Evolutionary conservation across 305 asterid genomes (phyloP).

Genomic region (Withania somnifera): DNA sequence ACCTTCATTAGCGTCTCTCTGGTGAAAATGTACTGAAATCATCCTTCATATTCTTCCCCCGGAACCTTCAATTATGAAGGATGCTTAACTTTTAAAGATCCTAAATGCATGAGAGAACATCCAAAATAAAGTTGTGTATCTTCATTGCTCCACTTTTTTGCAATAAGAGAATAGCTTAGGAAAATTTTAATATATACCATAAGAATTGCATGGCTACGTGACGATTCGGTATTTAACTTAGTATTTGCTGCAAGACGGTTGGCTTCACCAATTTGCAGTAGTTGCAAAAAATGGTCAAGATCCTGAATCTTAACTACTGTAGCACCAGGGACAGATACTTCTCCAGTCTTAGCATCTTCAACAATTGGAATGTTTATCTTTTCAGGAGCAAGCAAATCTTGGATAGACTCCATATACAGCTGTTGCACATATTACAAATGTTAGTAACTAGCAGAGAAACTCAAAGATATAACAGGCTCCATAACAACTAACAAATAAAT

Average conservation of each 20-base stretch:
- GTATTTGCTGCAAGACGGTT: slow-evolving; percentile 98
- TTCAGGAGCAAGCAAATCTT: slow-evolving; percentile 94
- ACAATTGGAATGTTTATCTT: slow-evolving; percentile 66
- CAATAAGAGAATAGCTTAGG: not conserved
- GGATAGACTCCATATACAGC: slow-evolving; percentile 88
- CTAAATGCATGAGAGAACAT: not conserved
- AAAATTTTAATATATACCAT: slow-evolving; percentile 36
- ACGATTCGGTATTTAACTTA: slow-evolving; percentile 81
- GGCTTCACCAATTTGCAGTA: slow-evolving; percentile 71
- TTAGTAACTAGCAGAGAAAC: slow-evolving; percentile 2
- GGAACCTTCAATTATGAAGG: not conserved
- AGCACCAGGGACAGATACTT: slow-evolving; percentile 73
- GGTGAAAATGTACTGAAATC: not conserved
- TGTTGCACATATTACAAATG: slow-evolving; percentile 17
- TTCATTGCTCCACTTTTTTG: not conserved
- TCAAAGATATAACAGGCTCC: not conserved
- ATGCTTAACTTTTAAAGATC: not conserved
- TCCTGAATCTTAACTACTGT: slow-evolving; percentile 57
- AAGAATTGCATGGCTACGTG: slow-evolving; percentile 95
- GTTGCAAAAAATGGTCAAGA: slow-evolving; percentile 58
- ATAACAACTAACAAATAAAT: not conserved
- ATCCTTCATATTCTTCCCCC: not conserved
- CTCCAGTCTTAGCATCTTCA: slow-evolving; percentile 86
- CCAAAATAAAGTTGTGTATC: not conserved
- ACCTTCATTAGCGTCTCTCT: not conserved